Conservation (phyloP, 768 basidiomycete species). For the Pleurotus platypus region DNA sequence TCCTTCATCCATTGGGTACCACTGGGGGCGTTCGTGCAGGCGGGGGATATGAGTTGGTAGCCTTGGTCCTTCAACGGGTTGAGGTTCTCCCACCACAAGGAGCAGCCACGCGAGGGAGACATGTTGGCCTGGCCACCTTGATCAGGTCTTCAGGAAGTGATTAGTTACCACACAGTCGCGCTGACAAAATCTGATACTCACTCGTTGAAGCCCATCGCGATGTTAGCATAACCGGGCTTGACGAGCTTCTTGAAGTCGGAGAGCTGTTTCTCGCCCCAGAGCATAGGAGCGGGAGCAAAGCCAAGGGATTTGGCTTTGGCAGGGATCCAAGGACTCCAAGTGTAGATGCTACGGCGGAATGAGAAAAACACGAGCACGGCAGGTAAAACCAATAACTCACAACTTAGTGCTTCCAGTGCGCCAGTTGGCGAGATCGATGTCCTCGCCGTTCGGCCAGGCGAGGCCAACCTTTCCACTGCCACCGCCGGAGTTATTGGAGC, state of each 20-base stretch:
- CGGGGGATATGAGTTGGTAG: constrained; percentile 60
- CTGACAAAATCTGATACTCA: constrained; percentile 27
- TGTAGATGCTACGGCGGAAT: constrained; percentile 44
- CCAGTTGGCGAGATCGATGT: constrained; percentile 47
- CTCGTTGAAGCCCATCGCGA: constrained; percentile 73
- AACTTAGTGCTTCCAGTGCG: constrained; percentile 35
- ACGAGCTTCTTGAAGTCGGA: constrained; percentile 44
- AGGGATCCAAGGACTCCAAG: constrained; percentile 60
- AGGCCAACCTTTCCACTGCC: constrained; percentile 51
- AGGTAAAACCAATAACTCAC: constrained; percentile 27
- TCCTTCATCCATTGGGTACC: constrained; percentile 64
- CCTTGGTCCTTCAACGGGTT: constrained; percentile 53
- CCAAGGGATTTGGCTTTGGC: constrained; percentile 36
- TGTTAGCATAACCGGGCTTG: constrained; percentile 45
- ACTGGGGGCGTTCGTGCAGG: constrained; percentile 54
- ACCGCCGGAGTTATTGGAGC: constrained; percentile 12
- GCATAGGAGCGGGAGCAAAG: constrained; percentile 58
- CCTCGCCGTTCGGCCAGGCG: constrained; percentile 63
- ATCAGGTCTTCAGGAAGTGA: constrained; percentile 54
- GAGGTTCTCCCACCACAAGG: constrained; percentile 61
- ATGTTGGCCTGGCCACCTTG: constrained; percentile 60
- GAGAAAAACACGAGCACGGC: not conserved
- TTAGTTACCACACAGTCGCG: not conserved
- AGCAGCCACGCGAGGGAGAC: constrained; percentile 41
- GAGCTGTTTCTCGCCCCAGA: constrained; percentile 62